phyloP scores from a whole-genome alignment of 2,329 filamentous ascomycete species.

The Diaporthe ilicicola region DNA sequence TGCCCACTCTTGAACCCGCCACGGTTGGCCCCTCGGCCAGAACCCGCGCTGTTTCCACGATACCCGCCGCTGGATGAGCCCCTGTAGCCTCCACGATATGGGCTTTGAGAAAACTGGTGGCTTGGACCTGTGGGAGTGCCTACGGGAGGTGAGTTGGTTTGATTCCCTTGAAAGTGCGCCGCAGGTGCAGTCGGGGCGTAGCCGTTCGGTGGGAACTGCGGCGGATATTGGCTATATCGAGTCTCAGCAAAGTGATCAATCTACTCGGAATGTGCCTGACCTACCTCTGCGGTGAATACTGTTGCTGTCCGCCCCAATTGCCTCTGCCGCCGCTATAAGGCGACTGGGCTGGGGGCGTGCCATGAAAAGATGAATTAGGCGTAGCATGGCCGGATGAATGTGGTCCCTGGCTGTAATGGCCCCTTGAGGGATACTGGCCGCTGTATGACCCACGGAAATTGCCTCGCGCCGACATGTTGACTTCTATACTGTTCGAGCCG shows the following conservation, averaged over 20 bases:
- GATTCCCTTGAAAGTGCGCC: constrained; percentile 63
- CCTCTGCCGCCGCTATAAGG: constrained; percentile 51
- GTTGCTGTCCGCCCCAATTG: constrained; percentile 48
- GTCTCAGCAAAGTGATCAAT: constrained; percentile 37
- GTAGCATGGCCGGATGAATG: constrained; percentile 53
- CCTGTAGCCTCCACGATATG: constrained; percentile 56
- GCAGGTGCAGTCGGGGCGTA: constrained; percentile 56
- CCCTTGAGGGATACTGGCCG: constrained; percentile 47
- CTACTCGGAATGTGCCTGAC: constrained; percentile 34
- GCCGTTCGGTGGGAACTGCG: constrained; percentile 65
- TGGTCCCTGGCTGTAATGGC: constrained; percentile 42
- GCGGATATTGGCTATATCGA: constrained; percentile 66
- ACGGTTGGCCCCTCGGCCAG: constrained; percentile 60
- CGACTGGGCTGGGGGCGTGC: constrained; percentile 53
- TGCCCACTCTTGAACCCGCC: constrained; percentile 73
- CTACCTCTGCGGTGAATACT: constrained; percentile 53
- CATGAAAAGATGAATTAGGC: constrained; percentile 53
- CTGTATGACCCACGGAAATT: constrained; percentile 53
- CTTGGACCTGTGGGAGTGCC: constrained; percentile 65
- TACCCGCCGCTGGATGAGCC: constrained; percentile 59
- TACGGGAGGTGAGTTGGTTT: constrained; percentile 59
- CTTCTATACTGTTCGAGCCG: constrained; percentile 59
- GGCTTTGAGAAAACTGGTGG: constrained; percentile 59
- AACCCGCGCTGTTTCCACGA: constrained; percentile 65
- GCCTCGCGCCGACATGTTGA: constrained; percentile 57